Evolutionary conservation across 768 basidiomycete species (phyloP).

Genomic region (Mycena albidolilacea): DNA sequence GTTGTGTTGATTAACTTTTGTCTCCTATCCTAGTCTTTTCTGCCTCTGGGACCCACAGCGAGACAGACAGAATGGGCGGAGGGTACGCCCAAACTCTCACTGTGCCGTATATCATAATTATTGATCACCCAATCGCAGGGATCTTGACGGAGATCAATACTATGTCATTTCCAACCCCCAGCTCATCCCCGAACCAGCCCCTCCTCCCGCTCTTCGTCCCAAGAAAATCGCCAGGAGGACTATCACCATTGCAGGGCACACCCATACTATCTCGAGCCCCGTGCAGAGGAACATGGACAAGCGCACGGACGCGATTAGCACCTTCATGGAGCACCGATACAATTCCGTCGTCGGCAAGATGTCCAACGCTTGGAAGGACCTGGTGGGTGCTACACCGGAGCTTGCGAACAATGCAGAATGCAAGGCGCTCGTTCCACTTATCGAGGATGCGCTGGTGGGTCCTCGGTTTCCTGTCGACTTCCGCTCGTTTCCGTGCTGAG

Average conservation of each 20-base stretch:
- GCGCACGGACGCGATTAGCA: slow-evolving; percentile 31
- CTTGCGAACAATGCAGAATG: slow-evolving; percentile 30
- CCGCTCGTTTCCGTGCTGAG: not conserved
- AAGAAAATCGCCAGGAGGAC: not conserved
- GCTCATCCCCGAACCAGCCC: slow-evolving; percentile 33
- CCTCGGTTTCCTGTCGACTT: not conserved
- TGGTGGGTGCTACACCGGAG: slow-evolving; percentile 23
- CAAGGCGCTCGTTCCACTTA: slow-evolving; percentile 35
- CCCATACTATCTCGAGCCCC: slow-evolving; percentile 2
- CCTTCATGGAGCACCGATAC: slow-evolving; percentile 32
- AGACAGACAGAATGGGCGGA: slow-evolving; percentile 43
- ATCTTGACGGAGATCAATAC: slow-evolving; percentile 46
- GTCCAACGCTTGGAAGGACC: slow-evolving; percentile 38
- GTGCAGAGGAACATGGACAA: slow-evolving; percentile 18
- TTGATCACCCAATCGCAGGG: slow-evolving; percentile 18
- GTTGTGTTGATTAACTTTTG: not conserved
- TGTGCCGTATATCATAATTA: not conserved
- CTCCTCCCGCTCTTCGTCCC: not conserved
- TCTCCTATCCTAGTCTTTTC: slow-evolving; percentile 36
- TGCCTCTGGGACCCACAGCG: slow-evolving; percentile 36
- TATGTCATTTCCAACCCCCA: slow-evolving; percentile 36
- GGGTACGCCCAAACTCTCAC: slow-evolving; percentile 29
- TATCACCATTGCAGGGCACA: slow-evolving; percentile 2
- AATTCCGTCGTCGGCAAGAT: slow-evolving; percentile 36
- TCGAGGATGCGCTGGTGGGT: slow-evolving; percentile 40